Evolutionary conservation across 257 asterid genomes (phyloP).

Genomic region (Voacanga thouarsii): DNA sequence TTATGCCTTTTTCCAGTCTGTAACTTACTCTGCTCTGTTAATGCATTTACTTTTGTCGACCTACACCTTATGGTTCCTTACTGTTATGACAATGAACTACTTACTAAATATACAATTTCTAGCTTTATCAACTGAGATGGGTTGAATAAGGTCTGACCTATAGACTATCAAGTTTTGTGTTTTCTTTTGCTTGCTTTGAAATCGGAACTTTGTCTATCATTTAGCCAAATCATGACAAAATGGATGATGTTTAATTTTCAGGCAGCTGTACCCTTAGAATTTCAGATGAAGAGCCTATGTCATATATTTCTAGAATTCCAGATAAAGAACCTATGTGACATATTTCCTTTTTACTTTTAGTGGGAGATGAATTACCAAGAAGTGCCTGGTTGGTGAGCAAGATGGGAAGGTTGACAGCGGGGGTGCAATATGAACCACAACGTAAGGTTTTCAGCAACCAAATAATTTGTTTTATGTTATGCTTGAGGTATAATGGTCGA

Average conservation of each 20-base stretch:
- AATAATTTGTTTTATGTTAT: background rate
- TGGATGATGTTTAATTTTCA: background rate
- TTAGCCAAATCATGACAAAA: background rate
- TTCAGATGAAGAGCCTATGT: background rate
- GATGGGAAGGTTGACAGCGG: conserved; percentile 86
- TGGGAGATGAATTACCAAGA: conserved; percentile 66
- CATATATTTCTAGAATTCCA: background rate
- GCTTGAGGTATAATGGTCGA: background rate
- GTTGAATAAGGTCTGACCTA: background rate
- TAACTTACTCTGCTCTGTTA: conserved; percentile 15
- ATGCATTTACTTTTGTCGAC: conserved; percentile 1
- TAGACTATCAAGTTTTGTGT: background rate
- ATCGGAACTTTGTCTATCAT: background rate
- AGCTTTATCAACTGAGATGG: background rate
- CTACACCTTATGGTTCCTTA: conserved; percentile 1
- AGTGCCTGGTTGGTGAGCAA: conserved; percentile 90
- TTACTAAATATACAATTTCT: background rate
- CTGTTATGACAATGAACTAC: background rate
- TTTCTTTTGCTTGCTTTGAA: background rate
- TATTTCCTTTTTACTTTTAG: conserved; percentile 31
- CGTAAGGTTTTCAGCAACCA: conserved; percentile 42
- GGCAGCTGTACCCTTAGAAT: background rate
- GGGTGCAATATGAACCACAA: conserved; percentile 83
- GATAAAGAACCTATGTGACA: conserved; percentile 1
- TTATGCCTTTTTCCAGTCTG: conserved; percentile 65